Percentiles rank a stretch among this genome's conserved stretches.
phyloP scores from a whole-genome alignment of 352 stramenopile genomes.

The Globisporangium parvum region DNA sequence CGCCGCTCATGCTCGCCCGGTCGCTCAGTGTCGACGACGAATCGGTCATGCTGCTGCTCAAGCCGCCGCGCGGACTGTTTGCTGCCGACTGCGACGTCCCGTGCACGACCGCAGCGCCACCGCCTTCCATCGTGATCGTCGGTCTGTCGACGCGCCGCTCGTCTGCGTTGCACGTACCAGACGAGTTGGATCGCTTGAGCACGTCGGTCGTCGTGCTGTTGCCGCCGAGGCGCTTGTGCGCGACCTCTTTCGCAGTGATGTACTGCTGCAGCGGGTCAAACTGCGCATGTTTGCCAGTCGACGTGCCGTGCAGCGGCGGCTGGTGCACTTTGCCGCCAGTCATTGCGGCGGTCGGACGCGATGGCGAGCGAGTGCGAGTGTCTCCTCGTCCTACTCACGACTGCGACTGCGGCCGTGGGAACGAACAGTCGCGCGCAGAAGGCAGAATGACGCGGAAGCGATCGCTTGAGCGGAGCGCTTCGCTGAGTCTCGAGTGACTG shows the following conservation, averaged over 20 bases:
- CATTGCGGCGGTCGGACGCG: not conserved
- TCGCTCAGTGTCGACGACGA: not conserved
- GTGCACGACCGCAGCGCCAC: constrained; percentile 4
- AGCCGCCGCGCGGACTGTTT: constrained; percentile 44
- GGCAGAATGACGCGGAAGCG: not conserved
- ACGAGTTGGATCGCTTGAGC: constrained; percentile 13
- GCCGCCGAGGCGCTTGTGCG: constrained; percentile 36
- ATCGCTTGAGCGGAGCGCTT: not conserved
- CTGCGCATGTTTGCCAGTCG: not conserved
- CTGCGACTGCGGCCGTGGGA: not conserved
- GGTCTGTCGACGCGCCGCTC: constrained; percentile 42
- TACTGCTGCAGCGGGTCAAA: constrained; percentile 46
- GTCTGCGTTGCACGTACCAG: constrained; percentile 7
- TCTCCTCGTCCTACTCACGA: not conserved
- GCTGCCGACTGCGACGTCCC: constrained; percentile 26
- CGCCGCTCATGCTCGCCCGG: not conserved
- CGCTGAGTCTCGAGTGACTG: too few species aligned
- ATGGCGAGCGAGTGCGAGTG: not conserved
- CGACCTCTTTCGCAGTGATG: constrained; percentile 58
- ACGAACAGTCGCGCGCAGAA: not conserved
- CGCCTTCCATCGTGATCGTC: constrained; percentile 15
- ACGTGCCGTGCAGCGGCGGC: not conserved
- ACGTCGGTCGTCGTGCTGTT: constrained; percentile 1
- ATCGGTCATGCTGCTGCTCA: constrained; percentile 20
- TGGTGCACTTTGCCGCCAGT: not conserved